Percentiles rank a stretch among this genome's conserved stretches.
phyloP scores from a whole-genome alignment of 768 basidiomycete species.

The Cyclocybe cylindracea region DNA sequence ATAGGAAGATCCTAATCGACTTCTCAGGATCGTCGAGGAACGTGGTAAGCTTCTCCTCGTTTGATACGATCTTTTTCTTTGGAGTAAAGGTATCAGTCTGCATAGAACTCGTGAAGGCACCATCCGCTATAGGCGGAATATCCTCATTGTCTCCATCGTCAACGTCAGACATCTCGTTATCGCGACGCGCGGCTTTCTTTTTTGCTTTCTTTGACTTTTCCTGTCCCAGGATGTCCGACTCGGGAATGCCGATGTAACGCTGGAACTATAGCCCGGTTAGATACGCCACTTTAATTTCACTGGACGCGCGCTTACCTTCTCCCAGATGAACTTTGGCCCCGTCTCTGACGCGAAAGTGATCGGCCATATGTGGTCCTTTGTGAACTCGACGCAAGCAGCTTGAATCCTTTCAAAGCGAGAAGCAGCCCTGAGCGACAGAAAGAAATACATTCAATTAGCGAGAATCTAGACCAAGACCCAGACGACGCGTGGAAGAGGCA shows the following conservation, averaged over 20 bases:
- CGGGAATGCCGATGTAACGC: slow-evolving; percentile 54
- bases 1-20: slow-evolving; percentile 64
- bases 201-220: slow-evolving; percentile 13
- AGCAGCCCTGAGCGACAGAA: slow-evolving; percentile 34
- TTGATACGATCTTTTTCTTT: slow-evolving; percentile 27
- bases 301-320: slow-evolving; percentile 47
- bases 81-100: slow-evolving; percentile 1
- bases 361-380: slow-evolving; percentile 41
- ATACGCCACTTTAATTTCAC: not conserved
- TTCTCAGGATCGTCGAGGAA: slow-evolving; percentile 68
- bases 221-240: slow-evolving; percentile 4
- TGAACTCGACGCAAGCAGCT: slow-evolving; percentile 62
- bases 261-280: slow-evolving; percentile 45
- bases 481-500: not conserved
- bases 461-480: not conserved
- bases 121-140: slow-evolving; percentile 8
- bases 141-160: slow-evolving; percentile 30
- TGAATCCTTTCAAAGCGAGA: slow-evolving; percentile 55
- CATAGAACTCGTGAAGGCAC: slow-evolving; percentile 7
- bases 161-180: slow-evolving; percentile 35
- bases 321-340: slow-evolving; percentile 55
- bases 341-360: slow-evolving; percentile 25
- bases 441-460: not conserved
- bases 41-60: slow-evolving; percentile 45
- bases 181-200: slow-evolving; percentile 16